Evolutionary conservation across 768 basidiomycete species (phyloP).

Genomic region (Pulveroboletus sp.): DNA sequence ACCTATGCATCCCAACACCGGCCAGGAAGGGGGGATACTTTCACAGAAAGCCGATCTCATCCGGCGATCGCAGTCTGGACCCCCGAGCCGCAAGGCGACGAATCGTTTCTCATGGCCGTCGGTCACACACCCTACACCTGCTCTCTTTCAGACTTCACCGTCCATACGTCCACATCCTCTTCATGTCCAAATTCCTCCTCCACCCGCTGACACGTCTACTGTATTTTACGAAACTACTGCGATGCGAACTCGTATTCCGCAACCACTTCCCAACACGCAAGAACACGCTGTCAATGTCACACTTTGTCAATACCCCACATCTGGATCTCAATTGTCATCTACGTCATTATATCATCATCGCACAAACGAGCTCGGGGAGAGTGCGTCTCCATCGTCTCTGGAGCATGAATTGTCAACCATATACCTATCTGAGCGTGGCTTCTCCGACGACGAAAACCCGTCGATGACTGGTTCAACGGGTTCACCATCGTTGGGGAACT

Average conservation of each 20-base stretch:
- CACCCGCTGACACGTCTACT: conserved; percentile 44
- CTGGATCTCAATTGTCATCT: conserved; percentile 34
- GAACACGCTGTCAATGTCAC: conserved; percentile 23
- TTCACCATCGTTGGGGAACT: conserved; percentile 14
- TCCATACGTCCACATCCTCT: conserved; percentile 30
- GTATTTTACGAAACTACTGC: conserved; percentile 64
- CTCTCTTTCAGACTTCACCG: conserved; percentile 45
- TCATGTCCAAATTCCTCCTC: conserved; percentile 30
- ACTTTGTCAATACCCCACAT: conserved; percentile 26
- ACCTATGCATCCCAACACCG: not conserved
- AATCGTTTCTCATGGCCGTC: conserved; percentile 41
- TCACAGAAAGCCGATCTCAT: conserved; percentile 37
- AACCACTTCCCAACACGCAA: conserved; percentile 14
- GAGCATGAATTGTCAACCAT: conserved; percentile 21
- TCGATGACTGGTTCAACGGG: conserved; percentile 1
- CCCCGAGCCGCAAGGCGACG: conserved; percentile 32
- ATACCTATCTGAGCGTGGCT: conserved; percentile 16
- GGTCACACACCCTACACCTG: conserved; percentile 42
- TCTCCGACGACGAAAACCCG: conserved; percentile 7
- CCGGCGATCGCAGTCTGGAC: conserved; percentile 44
- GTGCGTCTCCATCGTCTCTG: conserved; percentile 16
- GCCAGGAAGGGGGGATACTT: conserved; percentile 12
- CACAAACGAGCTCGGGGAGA: conserved; percentile 11
- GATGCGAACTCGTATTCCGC: conserved; percentile 30
- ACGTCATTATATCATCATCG: conserved; percentile 30